Evolutionary conservation across 2,329 filamentous ascomycete genomes (phyloP), one percentile per base, ranked within the genome.

Genomic region (Aspergillus candidus): DNA sequence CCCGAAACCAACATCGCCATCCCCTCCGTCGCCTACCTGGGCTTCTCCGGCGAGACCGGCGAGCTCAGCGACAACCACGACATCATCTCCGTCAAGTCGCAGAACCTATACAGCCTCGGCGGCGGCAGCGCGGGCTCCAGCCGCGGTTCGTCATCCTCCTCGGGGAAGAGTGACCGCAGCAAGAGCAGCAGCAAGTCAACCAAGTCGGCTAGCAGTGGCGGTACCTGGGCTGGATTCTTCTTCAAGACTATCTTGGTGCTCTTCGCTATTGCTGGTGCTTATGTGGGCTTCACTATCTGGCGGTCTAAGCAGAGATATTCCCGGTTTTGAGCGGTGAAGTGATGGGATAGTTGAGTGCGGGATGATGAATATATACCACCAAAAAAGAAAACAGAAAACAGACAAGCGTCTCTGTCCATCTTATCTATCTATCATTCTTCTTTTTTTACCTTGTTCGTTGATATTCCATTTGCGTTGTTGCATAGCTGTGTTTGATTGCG

Each of bases 21-120:
- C 53, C 93, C 93, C n/a, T 72, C 75, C 8, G 77, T 82, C 42
- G 72, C 78, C 22, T 84, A 83, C 63, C 69, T 84, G 5, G 80
- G 80, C 51, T 80, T 84, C 70, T 77, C 68, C 17, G 72, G 70
- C 4, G 91, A 97, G 74, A 97, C 93, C 12, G 93, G 93, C 61
- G 91, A 98, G 73, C 80, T 98, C 54, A 88, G 83, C 69, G 93
- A 98, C 72, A 95, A 95, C 76, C 91, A 96, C 76, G 93, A 98
- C 71, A 94, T 98, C 67, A 82, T 97, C 64, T 85, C 82, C 40
- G 79, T 98, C 58, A 76, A 82, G 52, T 84, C 91, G 45, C 86
- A 85, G 74, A 98, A 96, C 68, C 74, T 98, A 50, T 97, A 97
- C 73, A 82, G 78, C 48, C 37, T 55, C 43, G 51, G 59, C 36